phyloP scores from a whole-genome alignment of 2,329 filamentous ascomycete genomes.

The Xylaria sp. region DNA sequence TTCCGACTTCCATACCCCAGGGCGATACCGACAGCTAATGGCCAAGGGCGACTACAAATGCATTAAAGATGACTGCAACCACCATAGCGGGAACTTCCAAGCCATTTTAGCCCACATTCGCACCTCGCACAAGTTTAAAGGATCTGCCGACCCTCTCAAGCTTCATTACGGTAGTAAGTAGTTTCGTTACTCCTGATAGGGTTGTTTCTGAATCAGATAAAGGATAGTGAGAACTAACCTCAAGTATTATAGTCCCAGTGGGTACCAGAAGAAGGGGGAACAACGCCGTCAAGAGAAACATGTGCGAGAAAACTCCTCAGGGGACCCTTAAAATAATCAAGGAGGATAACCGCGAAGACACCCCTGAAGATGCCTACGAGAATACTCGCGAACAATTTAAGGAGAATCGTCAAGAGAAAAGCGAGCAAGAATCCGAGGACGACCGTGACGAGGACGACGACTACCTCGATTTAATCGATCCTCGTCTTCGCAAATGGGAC shows the following conservation, averaged over 20 bases:
- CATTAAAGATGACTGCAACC: background rate
- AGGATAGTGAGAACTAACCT: background rate
- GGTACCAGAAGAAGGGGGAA: background rate
- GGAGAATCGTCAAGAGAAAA: background rate
- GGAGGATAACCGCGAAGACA: background rate
- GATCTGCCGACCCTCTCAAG: constrained; percentile 10
- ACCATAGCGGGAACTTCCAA: constrained; percentile 2
- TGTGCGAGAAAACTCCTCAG: background rate
- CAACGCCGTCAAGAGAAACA: background rate
- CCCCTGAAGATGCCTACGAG: background rate
- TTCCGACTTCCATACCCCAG: background rate
- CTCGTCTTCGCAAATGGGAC: background rate
- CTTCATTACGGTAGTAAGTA: constrained; percentile 17
- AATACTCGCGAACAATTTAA: background rate
- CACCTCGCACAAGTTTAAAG: background rate
- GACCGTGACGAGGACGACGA: background rate
- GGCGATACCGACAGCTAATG: constrained; percentile 12
- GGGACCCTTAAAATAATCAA: background rate
- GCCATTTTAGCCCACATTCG: constrained; percentile 17
- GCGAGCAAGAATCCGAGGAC: background rate
- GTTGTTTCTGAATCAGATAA: background rate
- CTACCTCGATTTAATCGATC: constrained; percentile 1
- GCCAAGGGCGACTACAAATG: background rate
- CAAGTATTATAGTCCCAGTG: background rate
- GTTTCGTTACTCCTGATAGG: background rate